Conservation (phyloP, 495 filamentous ascomycete species). For the Daldinia concentrica region DNA sequence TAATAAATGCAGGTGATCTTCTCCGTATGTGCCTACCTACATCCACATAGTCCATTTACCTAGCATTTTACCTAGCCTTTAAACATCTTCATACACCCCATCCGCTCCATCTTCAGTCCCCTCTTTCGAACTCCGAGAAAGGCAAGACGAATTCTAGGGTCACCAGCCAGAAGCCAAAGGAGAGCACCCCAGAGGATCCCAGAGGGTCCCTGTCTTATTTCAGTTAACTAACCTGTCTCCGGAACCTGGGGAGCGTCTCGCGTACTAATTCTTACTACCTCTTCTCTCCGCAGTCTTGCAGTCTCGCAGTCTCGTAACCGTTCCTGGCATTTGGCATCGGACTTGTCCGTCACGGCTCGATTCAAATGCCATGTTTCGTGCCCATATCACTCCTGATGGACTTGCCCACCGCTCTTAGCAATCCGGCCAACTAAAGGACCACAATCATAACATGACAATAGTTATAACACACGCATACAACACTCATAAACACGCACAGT, state of each 20-base stretch:
- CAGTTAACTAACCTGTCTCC: conserved; percentile 16
- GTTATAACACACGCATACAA: conserved; percentile 4
- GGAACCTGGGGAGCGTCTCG: conserved; percentile 17
- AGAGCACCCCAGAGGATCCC: conserved; percentile 3
- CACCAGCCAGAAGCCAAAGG: background rate
- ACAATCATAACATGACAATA: conserved; percentile 5
- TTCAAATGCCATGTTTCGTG: conserved; percentile 37
- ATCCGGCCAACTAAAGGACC: conserved; percentile 28
- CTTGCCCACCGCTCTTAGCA: conserved; percentile 34
- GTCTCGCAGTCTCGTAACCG: background rate
- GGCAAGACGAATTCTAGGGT: conserved; percentile 28
- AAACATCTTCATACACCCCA: conserved; percentile 27
- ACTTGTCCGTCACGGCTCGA: conserved; percentile 21
- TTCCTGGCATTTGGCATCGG: conserved; percentile 22
- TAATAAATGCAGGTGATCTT: conserved; percentile 41
- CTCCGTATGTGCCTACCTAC: conserved; percentile 36
- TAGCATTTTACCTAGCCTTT: conserved; percentile 6
- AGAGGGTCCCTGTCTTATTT: conserved; percentile 10
- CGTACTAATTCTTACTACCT: conserved; percentile 24
- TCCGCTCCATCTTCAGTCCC: conserved; percentile 25
- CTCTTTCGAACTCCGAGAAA: conserved; percentile 31
- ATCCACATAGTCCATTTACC: background rate
- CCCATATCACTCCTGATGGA: conserved; percentile 31
- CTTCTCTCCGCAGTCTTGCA: conserved; percentile 15
- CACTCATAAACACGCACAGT: conserved; percentile 3